Evolutionary conservation across 371 early-diverging fungal genomes (phyloP).

Genomic region (Cokeromyces recurvatus): DNA sequence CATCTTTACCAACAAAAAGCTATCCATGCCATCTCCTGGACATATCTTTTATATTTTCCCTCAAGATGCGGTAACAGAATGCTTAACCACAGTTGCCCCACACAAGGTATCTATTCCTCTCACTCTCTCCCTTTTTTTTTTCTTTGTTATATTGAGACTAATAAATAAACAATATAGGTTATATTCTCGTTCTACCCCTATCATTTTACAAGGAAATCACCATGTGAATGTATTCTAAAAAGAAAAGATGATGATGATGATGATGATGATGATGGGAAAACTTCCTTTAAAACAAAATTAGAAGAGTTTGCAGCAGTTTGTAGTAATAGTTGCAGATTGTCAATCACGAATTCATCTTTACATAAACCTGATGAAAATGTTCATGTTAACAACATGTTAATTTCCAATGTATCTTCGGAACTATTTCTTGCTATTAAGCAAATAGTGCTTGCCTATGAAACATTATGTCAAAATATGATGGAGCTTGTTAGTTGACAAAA

Average conservation of each 20-base stretch:
- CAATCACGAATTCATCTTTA: neutral
- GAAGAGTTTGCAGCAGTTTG: constrained; percentile 38
- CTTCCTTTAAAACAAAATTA: constrained; percentile 16
- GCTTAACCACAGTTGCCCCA: constrained; percentile 25
- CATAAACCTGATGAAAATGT: constrained; percentile 2
- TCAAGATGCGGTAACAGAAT: constrained; percentile 43
- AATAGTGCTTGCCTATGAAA: constrained; percentile 27
- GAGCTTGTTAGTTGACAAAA: constrained; percentile 30
- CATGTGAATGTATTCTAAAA: neutral
- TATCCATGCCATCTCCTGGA: neutral
- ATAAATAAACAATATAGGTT: constrained; percentile 10
- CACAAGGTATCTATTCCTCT: constrained; percentile 30
- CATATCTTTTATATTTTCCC: constrained; percentile 34
- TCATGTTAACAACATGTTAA: constrained; percentile 20
- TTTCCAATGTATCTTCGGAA: constrained; percentile 30
- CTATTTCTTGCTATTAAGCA: constrained; percentile 34
- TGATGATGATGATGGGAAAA: constrained; percentile 2
- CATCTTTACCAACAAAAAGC: constrained; percentile 16
- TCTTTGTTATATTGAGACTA: too few species aligned
- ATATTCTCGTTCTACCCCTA: constrained; percentile 29
- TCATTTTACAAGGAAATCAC: neutral
- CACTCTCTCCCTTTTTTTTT: neutral
- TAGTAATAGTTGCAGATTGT: constrained; percentile 11
- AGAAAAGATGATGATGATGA: too few species aligned
- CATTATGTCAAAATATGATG: constrained; percentile 31